Base-by-base conservation (phyloP, 139 green algal genomes). In the Tetraselmis chui region DNA sequence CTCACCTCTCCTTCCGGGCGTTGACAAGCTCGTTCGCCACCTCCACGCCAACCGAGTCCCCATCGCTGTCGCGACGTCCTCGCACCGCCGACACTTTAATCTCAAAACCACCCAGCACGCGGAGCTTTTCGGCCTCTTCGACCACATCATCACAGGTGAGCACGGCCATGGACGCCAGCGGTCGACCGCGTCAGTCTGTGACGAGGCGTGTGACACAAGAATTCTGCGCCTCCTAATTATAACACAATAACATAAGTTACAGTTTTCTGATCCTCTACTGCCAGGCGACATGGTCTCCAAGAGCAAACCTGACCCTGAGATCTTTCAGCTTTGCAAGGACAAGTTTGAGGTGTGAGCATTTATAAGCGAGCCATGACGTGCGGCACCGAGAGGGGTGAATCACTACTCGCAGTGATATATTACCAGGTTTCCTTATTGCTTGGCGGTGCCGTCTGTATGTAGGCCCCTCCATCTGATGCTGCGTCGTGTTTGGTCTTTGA, bases 301-400 rank as follows among this genome's bases (percentile, higher is more conserved):
- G 77, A 91, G 92, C 59, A 97, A 98, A 87, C 94, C 94, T 0
- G 87, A 90, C 0, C 94, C 94, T 0, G 93, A 96, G 59, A 97
- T 98, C 59, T 98, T 98, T 83, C 80, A 91, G 31, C 30, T 76
- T 25, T 94, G 93, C 22, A 84, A 86, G 23, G 29, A 29, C 18
- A 29, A 29, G 2, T 95, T 93, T 29, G 27, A 80, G 45, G 79
- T 85, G 0, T 83, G 83, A 75, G 84, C 83, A 79, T 11, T 5
- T 2, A 27, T 5, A 32, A 2, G 29, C 58, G 28, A 2, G 31
- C 5, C 23, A 2, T 1, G n/a, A n/a, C n/a, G n/a, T n/a, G n/a
- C n/a, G n/a, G n/a, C n/a, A n/a, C n/a, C n/a, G n/a, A n/a, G n/a
- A n/a, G n/a, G n/a, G n/a, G n/a, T n/a, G n/a, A n/a, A n/a, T n/a